These are phyloP conservation scores for Blastosporella zonata DNA, from an alignment of 1,284 basidiomycete genomes.

Conservation along the genomic window DNA sequence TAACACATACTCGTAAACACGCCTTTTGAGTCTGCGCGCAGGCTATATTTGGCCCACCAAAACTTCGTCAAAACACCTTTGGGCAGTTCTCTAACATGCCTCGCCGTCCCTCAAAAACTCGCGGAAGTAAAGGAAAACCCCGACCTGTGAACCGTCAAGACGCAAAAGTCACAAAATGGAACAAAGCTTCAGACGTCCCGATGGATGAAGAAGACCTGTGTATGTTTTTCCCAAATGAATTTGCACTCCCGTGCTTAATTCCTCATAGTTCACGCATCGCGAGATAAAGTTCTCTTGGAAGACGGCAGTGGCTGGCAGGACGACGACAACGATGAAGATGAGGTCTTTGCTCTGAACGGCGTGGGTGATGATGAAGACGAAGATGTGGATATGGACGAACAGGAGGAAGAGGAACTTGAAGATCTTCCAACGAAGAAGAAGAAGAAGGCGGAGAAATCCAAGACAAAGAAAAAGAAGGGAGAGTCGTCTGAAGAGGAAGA, in stretches of 20 bases:
- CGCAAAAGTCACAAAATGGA: slow-evolving; percentile 59
- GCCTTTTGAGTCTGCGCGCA: not conserved
- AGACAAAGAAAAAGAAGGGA: slow-evolving; percentile 30
- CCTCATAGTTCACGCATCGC: slow-evolving; percentile 58
- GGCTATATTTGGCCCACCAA: not conserved
- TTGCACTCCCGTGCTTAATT: slow-evolving; percentile 7
- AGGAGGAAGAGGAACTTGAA: slow-evolving; percentile 32
- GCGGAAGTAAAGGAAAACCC: slow-evolving; percentile 30
- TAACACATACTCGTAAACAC: not conserved
- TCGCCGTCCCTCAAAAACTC: slow-evolving; percentile 30
- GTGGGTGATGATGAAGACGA: slow-evolving; percentile 44
- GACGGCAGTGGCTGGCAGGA: slow-evolving; percentile 39
- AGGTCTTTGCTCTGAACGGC: slow-evolving; percentile 68
- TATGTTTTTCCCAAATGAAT: slow-evolving; percentile 33
- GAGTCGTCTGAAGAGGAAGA: slow-evolving; percentile 56
- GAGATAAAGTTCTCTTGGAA: slow-evolving; percentile 79
- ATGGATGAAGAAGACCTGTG: slow-evolving; percentile 77
- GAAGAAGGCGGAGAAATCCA: slow-evolving; percentile 5
- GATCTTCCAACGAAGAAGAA: slow-evolving; percentile 34
- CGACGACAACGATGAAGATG: slow-evolving; percentile 56
- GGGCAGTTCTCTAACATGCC: slow-evolving; percentile 24
- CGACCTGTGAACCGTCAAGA: slow-evolving; percentile 50
- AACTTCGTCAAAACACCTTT: not conserved
- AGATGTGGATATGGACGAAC: slow-evolving; percentile 39
- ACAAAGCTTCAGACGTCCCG: slow-evolving; percentile 61